A percentile compares a stretch with the other conserved stretches of the same genome.
Conservation (phyloP, 164 flowering plant genomes). For the Liriodendron chinense region DNA sequence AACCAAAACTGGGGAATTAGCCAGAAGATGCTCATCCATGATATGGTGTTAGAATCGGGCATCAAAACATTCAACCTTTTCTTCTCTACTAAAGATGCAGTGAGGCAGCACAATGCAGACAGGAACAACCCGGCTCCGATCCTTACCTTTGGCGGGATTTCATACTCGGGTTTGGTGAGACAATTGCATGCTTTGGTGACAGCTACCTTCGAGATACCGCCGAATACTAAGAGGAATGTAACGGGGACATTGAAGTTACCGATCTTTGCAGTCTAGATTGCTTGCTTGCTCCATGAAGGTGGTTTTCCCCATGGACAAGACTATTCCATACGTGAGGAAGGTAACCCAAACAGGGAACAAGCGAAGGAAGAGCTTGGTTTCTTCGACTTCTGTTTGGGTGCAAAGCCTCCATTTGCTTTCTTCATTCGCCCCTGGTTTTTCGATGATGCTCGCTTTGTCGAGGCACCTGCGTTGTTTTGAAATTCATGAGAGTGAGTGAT, state of each 20-base stretch:
- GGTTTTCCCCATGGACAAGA: background rate
- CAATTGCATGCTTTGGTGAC: background rate
- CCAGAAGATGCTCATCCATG: constrained; percentile 21
- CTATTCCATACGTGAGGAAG: constrained; percentile 2
- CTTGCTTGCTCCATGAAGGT: background rate
- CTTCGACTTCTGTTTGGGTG: constrained; percentile 23
- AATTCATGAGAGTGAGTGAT: background rate
- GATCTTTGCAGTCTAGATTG: background rate
- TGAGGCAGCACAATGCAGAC: constrained; percentile 1
- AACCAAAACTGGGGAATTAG: constrained; percentile 20
- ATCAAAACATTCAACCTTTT: constrained; percentile 13
- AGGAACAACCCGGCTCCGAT: background rate
- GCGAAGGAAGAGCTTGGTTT: constrained; percentile 19
- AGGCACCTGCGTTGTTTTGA: constrained; percentile 13
- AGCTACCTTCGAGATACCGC: background rate
- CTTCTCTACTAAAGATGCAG: constrained; percentile 18
- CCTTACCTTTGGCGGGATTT: background rate
- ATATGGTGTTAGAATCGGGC: too few relatives aligned
- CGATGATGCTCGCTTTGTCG: constrained; percentile 23
- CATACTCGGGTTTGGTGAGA: background rate
- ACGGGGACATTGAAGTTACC: background rate
- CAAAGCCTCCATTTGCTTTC: constrained; percentile 23
- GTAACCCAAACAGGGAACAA: constrained; percentile 26
- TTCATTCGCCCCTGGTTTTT: background rate
- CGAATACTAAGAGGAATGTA: background rate